Evolutionary conservation across 2,329 filamentous ascomycete genomes (phyloP).

Genomic region (Ceratocystis ficicola): DNA sequence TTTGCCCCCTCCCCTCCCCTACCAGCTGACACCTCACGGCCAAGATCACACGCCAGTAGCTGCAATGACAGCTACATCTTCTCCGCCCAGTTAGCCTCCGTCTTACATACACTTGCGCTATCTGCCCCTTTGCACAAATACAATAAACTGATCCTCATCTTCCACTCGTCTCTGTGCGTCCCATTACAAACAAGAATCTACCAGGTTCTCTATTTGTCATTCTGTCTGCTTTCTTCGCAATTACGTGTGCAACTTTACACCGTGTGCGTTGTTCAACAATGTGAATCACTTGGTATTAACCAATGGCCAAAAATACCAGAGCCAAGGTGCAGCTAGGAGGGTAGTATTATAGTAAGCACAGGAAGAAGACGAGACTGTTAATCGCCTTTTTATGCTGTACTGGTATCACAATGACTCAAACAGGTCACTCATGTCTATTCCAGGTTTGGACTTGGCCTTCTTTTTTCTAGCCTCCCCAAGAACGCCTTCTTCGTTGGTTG

Average conservation of each 20-base stretch:
- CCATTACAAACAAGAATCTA: background rate
- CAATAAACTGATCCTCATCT: background rate
- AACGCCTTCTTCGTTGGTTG: background rate
- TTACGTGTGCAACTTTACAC: background rate
- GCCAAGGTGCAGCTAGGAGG: background rate
- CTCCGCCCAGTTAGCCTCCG: background rate
- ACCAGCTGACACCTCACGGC: background rate
- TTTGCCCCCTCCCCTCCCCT: background rate
- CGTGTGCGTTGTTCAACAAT: background rate
- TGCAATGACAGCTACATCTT: background rate
- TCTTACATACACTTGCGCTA: background rate
- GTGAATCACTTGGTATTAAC: background rate
- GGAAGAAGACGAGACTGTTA: background rate
- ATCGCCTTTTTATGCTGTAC: background rate
- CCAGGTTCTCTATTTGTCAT: background rate
- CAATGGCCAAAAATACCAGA: background rate
- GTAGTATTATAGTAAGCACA: background rate
- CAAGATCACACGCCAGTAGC: background rate
- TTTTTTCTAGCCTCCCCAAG: conserved; percentile 32
- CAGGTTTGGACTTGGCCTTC: conserved; percentile 45
- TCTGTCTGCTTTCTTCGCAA: background rate
- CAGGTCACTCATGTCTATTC: conserved; percentile 31
- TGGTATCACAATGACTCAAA: conserved; percentile 44
- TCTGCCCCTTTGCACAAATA: background rate
- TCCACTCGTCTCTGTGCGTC: background rate